A percentile compares a stretch with the other conserved stretches of the same genome.
phyloP scores from a whole-genome alignment of 495 filamentous ascomycete species.

The Astrocystis sublimbata region DNA sequence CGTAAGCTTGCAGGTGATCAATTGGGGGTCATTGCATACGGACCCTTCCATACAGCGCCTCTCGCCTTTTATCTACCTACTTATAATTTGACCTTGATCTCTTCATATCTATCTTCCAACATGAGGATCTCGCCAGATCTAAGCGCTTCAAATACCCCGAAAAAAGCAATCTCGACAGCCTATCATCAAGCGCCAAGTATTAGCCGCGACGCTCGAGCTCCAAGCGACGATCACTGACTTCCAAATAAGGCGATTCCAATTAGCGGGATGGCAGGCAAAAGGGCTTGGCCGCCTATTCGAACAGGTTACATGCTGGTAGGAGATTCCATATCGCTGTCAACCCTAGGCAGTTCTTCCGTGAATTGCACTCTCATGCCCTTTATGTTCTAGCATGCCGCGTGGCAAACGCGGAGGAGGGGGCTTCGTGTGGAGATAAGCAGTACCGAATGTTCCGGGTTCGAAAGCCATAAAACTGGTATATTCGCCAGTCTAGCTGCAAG shows the following conservation, averaged over 20 bases:
- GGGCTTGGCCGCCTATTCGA: slow-evolving; percentile 9
- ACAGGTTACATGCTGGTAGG: slow-evolving; percentile 4
- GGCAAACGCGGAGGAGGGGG: neutral
- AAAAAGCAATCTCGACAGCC: neutral
- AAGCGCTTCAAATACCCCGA: neutral
- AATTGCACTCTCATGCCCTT: neutral
- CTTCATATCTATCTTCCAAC: neutral
- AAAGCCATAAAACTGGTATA: slow-evolving; percentile 11
- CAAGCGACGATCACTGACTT: slow-evolving; percentile 1
- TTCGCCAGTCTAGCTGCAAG: neutral
- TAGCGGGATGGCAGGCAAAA: neutral
- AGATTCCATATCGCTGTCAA: neutral
- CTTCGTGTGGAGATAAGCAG: slow-evolving; percentile 2
- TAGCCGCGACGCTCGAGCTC: slow-evolving; percentile 13
- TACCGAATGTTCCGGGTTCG: neutral
- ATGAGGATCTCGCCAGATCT: neutral
- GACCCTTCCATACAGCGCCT: too few species aligned
- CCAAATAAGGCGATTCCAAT: neutral
- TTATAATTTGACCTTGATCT: too few species aligned
- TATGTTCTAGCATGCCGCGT: slow-evolving; percentile 2
- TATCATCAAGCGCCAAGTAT: slow-evolving; percentile 5
- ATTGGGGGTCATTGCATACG: too few species aligned
- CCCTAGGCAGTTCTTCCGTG: neutral
- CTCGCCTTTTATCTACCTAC: too few species aligned
- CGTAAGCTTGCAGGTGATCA: too few species aligned